Evolutionary conservation across 2,329 filamentous ascomycete genomes (phyloP).

Genomic region (Sphaerulina vaccinii): DNA sequence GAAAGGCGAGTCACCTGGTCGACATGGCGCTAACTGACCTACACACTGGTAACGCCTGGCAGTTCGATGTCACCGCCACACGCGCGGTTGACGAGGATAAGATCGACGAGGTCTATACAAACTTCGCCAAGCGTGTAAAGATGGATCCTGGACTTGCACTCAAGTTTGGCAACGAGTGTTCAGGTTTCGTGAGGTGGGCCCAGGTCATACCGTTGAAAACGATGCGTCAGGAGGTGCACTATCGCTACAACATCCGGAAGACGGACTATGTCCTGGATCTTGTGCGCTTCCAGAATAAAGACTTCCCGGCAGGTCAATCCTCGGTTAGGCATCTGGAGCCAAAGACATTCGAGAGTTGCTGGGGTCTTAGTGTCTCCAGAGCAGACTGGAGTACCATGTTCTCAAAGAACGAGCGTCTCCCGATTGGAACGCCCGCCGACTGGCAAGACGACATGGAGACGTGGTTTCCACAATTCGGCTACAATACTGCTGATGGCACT

Average conservation of each 20-base stretch:
- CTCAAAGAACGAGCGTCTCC: conserved; percentile 30
- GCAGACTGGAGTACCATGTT: conserved; percentile 34
- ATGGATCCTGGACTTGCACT: conserved; percentile 19
- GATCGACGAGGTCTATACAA: conserved; percentile 16
- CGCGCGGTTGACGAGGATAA: conserved; percentile 21
- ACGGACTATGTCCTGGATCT: conserved; percentile 36
- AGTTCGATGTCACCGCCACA: conserved; percentile 32
- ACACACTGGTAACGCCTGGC: conserved; percentile 32
- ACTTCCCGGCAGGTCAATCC: conserved; percentile 3
- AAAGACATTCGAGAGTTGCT: conserved; percentile 30
- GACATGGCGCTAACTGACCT: conserved; percentile 33
- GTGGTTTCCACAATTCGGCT: conserved; percentile 35
- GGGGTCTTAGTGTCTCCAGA: conserved; percentile 33
- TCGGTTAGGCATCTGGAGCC: background rate
- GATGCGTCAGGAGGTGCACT: conserved; percentile 31
- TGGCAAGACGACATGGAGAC: conserved; percentile 32
- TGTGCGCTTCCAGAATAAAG: conserved; percentile 31
- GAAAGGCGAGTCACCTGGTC: conserved; percentile 25
- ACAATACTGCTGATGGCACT: conserved; percentile 8
- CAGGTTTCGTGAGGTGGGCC: conserved; percentile 28
- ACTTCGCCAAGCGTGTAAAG: conserved; percentile 25
- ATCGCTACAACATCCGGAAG: conserved; percentile 29
- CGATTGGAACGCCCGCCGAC: conserved; percentile 28
- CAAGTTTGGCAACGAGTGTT: background rate
- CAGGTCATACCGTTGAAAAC: conserved; percentile 13